These are phyloP conservation scores for Tetrastigma voinierianum DNA, from an alignment of 164 flowering plant species.

Conservation along the genomic window DNA sequence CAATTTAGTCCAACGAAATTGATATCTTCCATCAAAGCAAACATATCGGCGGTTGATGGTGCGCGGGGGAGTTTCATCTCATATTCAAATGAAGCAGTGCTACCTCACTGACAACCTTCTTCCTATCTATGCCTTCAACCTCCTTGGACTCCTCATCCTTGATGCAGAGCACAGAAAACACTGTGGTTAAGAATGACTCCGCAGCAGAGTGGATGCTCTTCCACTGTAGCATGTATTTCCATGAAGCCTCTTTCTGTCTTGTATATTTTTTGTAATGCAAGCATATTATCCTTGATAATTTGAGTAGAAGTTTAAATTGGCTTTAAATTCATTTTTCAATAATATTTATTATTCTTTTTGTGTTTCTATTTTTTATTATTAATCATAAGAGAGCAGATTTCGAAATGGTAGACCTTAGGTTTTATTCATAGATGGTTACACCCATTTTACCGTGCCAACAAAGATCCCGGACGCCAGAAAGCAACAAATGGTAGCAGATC, in stretches of 20 bases:
- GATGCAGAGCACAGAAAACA: slow-evolving; percentile 58
- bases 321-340: neutral
- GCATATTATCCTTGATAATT: neutral
- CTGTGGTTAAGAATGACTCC: slow-evolving; percentile 60
- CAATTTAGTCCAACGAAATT: slow-evolving; percentile 83
- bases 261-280: neutral
- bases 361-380: too few species aligned
- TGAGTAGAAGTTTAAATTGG: neutral
- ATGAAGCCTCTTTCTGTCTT: neutral
- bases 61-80: slow-evolving; percentile 42
- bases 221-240: slow-evolving; percentile 52
- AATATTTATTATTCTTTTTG: too few species aligned
- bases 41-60: slow-evolving; percentile 43
- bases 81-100: slow-evolving; percentile 47
- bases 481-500: too few species aligned
- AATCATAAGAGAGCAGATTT: too few species aligned
- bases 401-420: too few species aligned
- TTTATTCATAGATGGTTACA: too few species aligned
- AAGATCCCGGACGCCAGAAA: too few species aligned
- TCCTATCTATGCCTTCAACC: slow-evolving; percentile 51
- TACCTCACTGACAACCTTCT: slow-evolving; percentile 68
- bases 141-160: slow-evolving; percentile 49
- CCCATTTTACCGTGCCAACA: too few species aligned
- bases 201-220: slow-evolving; percentile 53
- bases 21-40: slow-evolving; percentile 58